Evolutionary conservation across 2,329 filamentous ascomycete genomes (phyloP), one percentile per base, ranked within the genome.

Genomic region (Trichoderma semiorbis): DNA sequence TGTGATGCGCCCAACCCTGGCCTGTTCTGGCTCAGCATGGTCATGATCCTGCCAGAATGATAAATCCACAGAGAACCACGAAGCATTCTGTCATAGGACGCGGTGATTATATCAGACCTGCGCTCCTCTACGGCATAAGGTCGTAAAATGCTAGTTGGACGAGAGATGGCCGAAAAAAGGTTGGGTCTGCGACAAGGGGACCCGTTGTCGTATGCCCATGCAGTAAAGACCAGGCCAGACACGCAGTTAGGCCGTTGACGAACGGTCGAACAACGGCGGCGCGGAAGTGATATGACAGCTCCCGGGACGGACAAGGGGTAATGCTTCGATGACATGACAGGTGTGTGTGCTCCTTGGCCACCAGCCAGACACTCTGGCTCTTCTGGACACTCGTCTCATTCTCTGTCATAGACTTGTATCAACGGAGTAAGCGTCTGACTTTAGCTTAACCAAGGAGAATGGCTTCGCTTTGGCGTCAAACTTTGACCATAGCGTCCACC

Each of bases 221-320:
- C 57, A 47, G 47, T n/a, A 43, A 50, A 63, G 39, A 39, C 55
- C 63, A 66, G 47, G 28, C 61, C 43, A 57, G 64, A 72, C 70
- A 72, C 32, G 39, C 47, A 72, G 55, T 70, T 72, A 60, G 66
- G 30, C 57, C 60, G 60, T 65, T 72, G 66, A 39, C 67, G 66
- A 72, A 64, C 66, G 60, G 50, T 64, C 28, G 60, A 68, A 53
- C 24, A 70, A 43, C 58, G 69, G 69, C 62, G 66, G 36, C 66
- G 43, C 60, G 60, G 66, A 64, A 64, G 47, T 64, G 58, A 55
- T 36, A 43, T 70, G 66, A 72, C 60, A 60, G 71, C 66, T 70
- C 60, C 70, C 50, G 60, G 57, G 34, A 53, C 7, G 18, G 60
- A 60, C 71, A 32, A 58, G 71, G 71, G 67, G 50, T 7, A 39